Evolutionary conservation across 2,329 filamentous ascomycete genomes (phyloP).

Genomic region (Pseudogymnoascus verrucosus): DNA sequence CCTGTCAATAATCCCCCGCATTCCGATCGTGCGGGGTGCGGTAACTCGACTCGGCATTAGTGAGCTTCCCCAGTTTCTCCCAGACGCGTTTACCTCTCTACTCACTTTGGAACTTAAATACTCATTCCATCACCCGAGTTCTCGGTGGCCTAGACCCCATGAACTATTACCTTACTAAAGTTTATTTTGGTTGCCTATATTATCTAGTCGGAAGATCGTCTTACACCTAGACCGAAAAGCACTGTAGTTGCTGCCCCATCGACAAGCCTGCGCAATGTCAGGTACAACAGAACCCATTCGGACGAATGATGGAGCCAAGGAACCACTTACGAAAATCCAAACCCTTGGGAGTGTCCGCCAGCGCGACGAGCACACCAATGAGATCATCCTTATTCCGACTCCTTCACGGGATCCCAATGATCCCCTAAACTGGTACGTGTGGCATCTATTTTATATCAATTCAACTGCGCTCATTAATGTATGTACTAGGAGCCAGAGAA

Average conservation of each 20-base stretch:
- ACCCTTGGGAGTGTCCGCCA: conserved; percentile 18
- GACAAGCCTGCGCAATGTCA: neutral
- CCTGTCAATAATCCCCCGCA: neutral
- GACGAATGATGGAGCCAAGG: neutral
- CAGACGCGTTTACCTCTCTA: neutral
- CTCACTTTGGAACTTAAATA: neutral
- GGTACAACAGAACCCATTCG: conserved; percentile 10
- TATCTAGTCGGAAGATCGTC: neutral
- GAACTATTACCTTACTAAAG: neutral
- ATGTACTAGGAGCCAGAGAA: neutral
- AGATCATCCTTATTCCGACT: conserved; percentile 25
- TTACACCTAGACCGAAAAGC: neutral
- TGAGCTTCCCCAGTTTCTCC: neutral
- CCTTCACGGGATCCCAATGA: conserved; percentile 31
- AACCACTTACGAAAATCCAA: conserved; percentile 8
- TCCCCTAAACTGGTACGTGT: conserved; percentile 28
- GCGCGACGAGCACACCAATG: conserved; percentile 19
- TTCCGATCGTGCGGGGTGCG: neutral
- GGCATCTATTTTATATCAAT: neutral
- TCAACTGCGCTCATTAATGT: neutral
- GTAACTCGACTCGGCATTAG: neutral
- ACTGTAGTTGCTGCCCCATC: neutral
- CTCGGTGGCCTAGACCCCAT: neutral
- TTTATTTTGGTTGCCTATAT: neutral
- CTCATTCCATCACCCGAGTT: neutral